These are phyloP conservation scores for Pinus albicaulis DNA, from an alignment of 75 land plant genomes.

Conservation along the genomic window DNA sequence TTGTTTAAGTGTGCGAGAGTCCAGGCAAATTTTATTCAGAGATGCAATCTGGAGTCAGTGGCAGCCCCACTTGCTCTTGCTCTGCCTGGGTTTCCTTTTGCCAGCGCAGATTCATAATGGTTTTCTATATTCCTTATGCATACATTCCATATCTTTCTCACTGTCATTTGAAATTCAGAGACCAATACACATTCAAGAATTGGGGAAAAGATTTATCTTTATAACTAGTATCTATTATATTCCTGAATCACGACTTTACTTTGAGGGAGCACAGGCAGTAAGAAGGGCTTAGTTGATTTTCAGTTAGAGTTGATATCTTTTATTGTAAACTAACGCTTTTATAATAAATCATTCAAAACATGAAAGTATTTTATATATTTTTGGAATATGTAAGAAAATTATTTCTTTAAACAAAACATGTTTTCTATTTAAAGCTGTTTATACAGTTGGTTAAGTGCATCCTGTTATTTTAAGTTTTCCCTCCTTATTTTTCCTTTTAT, in stretches of 20 bases:
- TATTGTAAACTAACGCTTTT: not conserved
- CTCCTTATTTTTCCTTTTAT: not conserved
- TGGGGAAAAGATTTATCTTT: not conserved
- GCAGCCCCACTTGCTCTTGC: too few relatives aligned
- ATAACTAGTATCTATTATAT: not conserved
- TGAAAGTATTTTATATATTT: not conserved
- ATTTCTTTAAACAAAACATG: not conserved
- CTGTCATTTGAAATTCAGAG: too few relatives aligned
- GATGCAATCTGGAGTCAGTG: too few relatives aligned
- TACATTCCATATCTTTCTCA: too few relatives aligned
- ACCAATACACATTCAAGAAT: not conserved
- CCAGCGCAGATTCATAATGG: too few relatives aligned
- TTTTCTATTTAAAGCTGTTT: not conserved
- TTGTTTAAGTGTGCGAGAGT: too few relatives aligned
- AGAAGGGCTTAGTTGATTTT: not conserved
- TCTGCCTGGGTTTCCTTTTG: too few relatives aligned
- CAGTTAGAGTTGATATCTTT: not conserved
- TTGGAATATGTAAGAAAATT: not conserved
- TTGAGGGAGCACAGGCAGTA: not conserved
- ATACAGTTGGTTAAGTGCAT: not conserved
- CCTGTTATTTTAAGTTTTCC: not conserved
- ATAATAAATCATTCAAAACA: not conserved
- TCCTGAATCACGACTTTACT: not conserved
- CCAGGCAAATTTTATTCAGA: too few relatives aligned
- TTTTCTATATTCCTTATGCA: too few relatives aligned